Conservation (phyloP, 345 rosid species). For the Draba incana region DNA sequence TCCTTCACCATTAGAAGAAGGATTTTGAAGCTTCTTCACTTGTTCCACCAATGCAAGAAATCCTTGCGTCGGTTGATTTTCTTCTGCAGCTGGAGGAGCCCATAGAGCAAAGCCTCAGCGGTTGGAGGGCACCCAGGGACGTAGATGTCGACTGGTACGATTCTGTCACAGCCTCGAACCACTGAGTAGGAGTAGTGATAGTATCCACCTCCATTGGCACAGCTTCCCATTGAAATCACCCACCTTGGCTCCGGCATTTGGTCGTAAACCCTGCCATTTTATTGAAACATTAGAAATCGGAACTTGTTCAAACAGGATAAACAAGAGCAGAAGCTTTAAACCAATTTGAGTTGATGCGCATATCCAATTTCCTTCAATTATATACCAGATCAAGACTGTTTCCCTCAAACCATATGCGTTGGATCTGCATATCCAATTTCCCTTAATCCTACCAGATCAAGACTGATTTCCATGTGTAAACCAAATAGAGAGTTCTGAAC, state of each 20-base stretch:
- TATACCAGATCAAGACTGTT: not conserved
- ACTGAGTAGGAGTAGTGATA: constrained; percentile 98
- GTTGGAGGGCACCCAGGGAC: constrained; percentile 99
- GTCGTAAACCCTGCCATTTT: constrained; percentile 82
- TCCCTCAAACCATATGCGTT: too few relatives aligned
- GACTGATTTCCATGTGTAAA: too few relatives aligned
- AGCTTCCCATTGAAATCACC: constrained; percentile 99
- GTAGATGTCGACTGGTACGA: constrained; percentile 93
- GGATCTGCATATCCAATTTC: too few relatives aligned
- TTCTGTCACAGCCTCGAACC: constrained; percentile 96
- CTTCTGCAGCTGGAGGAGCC: constrained; percentile 93
- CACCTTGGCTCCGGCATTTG: constrained; percentile 99
- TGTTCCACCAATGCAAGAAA: constrained; percentile 94
- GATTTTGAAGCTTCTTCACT: constrained; percentile 41
- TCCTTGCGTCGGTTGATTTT: constrained; percentile 98
- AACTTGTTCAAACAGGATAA: constrained; percentile 17
- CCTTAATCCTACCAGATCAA: too few relatives aligned
- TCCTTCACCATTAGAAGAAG: constrained; percentile 7
- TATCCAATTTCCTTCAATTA: not conserved
- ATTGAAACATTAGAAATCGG: constrained; percentile 11
- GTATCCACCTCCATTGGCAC: constrained; percentile 99
- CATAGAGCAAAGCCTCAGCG: constrained; percentile 94
- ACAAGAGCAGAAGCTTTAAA: not conserved
- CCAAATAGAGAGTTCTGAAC: not conserved
- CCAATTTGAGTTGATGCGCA: not conserved